phyloP scores from a whole-genome alignment of 2,329 filamentous ascomycete genomes.

The Ambrosiella cleistominuta region DNA sequence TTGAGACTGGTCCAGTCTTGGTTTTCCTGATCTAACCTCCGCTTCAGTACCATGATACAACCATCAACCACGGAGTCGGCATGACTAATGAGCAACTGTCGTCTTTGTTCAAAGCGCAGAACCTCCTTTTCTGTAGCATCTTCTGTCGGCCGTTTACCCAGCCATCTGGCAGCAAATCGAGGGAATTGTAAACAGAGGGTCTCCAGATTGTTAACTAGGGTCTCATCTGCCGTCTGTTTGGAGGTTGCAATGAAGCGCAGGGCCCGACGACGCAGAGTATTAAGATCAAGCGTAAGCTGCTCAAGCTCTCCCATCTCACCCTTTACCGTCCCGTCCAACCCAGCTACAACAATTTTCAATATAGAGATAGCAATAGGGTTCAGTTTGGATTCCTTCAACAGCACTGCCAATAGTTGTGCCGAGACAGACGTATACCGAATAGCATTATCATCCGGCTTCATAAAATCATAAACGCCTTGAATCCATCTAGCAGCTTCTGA shows the following conservation, averaged over 20 bases:
- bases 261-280: slow-evolving; percentile 34
- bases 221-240: slow-evolving; percentile 10
- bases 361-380: slow-evolving; percentile 25
- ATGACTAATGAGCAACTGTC: slow-evolving; percentile 32
- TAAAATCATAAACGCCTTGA: slow-evolving; percentile 24
- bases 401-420: slow-evolving; percentile 37
- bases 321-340: slow-evolving; percentile 40
- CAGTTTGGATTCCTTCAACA: slow-evolving; percentile 27
- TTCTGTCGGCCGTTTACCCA: slow-evolving; percentile 37
- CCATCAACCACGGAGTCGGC: slow-evolving; percentile 43
- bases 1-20: slow-evolving; percentile 39
- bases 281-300: slow-evolving; percentile 40
- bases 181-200: slow-evolving; percentile 40
- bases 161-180: slow-evolving; percentile 42
- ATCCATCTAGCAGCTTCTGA: slow-evolving; percentile 40
- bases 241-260: slow-evolving; percentile 26
- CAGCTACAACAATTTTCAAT: slow-evolving; percentile 31
- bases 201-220: slow-evolving; percentile 28
- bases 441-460: slow-evolving; percentile 26
- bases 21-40: slow-evolving; percentile 29
- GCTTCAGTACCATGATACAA: slow-evolving; percentile 37
- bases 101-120: slow-evolving; percentile 43
- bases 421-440: slow-evolving; percentile 32
- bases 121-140: slow-evolving; percentile 37
- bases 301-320: slow-evolving; percentile 43